Conservation (phyloP, 495 filamentous ascomycete species). For the Oleoguttula mirabilis region DNA sequence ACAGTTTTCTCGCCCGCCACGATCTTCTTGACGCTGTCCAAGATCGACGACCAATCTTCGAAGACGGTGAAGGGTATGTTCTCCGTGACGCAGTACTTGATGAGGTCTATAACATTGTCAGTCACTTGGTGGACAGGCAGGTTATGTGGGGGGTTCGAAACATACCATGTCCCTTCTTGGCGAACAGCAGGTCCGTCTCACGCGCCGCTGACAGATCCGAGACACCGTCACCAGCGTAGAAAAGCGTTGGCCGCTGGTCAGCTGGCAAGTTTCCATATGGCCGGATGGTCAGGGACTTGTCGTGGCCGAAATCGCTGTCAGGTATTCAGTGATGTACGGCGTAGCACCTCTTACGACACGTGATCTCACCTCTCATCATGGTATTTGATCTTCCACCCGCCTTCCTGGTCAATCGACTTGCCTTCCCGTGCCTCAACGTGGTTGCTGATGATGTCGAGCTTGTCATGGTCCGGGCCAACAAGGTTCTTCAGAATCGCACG, state of each 20-base stretch:
- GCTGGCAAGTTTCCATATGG: constrained; percentile 63
- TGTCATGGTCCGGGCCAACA: constrained; percentile 57
- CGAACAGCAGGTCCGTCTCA: constrained; percentile 67
- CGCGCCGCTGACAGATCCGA: constrained; percentile 61
- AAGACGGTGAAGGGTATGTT: constrained; percentile 73
- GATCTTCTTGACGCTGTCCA: constrained; percentile 61
- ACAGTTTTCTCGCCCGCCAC: constrained; percentile 33
- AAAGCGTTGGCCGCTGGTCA: constrained; percentile 51
- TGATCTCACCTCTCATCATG: constrained; percentile 63
- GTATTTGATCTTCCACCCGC: constrained; percentile 77
- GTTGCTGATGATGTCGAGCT: constrained; percentile 79
- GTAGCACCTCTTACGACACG: not conserved
- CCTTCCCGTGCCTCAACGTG: constrained; percentile 53
- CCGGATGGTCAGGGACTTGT: constrained; percentile 80
- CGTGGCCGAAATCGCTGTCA: constrained; percentile 72
- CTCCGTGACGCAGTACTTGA: constrained; percentile 67
- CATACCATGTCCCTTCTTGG: constrained; percentile 76
- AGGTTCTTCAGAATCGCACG: constrained; percentile 64
- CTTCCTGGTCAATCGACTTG: constrained; percentile 61
- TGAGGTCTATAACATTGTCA: constrained; percentile 47
- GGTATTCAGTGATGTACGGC: not conserved
- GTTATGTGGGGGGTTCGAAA: constrained; percentile 2
- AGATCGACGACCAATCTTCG: constrained; percentile 63
- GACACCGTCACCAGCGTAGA: constrained; percentile 71
- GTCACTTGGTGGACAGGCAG: no score